Evolutionary conservation across 2,329 filamentous ascomycete genomes (phyloP), one percentile per base, ranked within the genome.

Genomic region (Colletotrichum sp.): DNA sequence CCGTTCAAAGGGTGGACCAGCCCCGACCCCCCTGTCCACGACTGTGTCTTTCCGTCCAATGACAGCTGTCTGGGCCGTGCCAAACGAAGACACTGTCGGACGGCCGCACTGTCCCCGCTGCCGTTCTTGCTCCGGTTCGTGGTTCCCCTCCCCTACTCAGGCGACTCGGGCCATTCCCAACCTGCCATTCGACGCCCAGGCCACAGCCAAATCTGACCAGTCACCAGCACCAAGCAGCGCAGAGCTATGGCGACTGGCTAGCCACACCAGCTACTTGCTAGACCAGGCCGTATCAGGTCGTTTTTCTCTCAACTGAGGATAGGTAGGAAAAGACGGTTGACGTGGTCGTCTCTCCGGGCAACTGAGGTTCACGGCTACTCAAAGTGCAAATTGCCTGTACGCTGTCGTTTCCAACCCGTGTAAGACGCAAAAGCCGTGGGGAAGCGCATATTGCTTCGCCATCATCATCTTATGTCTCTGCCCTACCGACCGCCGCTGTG

Each of bases 1-100:
- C 82, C 83, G 81, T 84, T 86, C 83, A 87, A 85, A 86, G 86
- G 86, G 78, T 82, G 76, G 78, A 71, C 72, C 72, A 60, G 65
- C 79, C 77, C 57, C 34, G n/a, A 28, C 44, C 67, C 71, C 70
- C 70, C 66, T 76, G 71, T 69, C 60, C 55, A 66, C 26, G 39
- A n/a, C 21, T 63, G 59, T 18, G 39, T 18, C n/a, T 30, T 63
- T 28, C 55, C 55, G 65, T 63, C 71, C 75, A 72, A 73, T 73
- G 60, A 24, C 52, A 63, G 32, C 65, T 8, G 36, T 13, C 71
- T 77, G 80, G 57, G 52, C 76, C n/a, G 78, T 79, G 65, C 21
- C 24, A 64, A 72, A 30, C 9, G n/a, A 16, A 18, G 13, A 57
- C 15, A 44, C 9, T 28, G 57, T 59, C 21, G 18, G 34, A 73